phyloP scores from a whole-genome alignment of 306 rosid species.

The Glycine tomentella region DNA sequence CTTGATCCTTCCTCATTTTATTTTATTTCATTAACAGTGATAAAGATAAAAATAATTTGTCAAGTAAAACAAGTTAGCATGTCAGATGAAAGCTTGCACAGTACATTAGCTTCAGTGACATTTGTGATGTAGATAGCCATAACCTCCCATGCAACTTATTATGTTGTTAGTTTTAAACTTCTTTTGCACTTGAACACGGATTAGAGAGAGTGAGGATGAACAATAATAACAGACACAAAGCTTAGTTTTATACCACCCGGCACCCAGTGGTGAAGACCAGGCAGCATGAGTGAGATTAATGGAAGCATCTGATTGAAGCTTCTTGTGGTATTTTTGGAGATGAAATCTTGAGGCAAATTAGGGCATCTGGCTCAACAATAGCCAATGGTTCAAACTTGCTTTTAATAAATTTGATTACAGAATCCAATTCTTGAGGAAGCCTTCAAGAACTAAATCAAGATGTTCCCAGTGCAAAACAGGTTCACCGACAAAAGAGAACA shows the following conservation, averaged over 20 bases:
- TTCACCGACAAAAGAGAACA: too few relatives aligned
- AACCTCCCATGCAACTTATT: not conserved
- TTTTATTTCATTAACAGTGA: not conserved
- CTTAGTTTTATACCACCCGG: not conserved
- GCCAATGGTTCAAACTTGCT: too few relatives aligned
- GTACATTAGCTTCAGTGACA: not conserved
- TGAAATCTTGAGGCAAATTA: too few relatives aligned
- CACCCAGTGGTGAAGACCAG: too few relatives aligned
- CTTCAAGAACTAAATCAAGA: too few relatives aligned
- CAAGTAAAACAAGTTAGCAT: not conserved
- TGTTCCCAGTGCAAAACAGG: too few relatives aligned
- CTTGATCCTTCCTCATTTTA: not conserved
- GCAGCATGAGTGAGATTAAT: too few relatives aligned
- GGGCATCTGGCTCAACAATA: too few relatives aligned
- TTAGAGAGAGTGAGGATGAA: slow-evolving; percentile 14
- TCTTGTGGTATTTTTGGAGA: too few relatives aligned
- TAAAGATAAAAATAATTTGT: not conserved
- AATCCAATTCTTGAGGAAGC: too few relatives aligned
- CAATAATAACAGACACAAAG: not conserved
- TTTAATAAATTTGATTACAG: too few relatives aligned
- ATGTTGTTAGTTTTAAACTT: not conserved
- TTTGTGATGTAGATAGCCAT: not conserved
- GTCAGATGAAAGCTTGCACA: not conserved
- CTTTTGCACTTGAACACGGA: not conserved
- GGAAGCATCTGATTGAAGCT: too few relatives aligned